Percentiles rank a stretch among this genome's conserved stretches.
Conservation (phyloP, 108 stramenopile species). For the Aureococcus anophagefferens region DNA sequence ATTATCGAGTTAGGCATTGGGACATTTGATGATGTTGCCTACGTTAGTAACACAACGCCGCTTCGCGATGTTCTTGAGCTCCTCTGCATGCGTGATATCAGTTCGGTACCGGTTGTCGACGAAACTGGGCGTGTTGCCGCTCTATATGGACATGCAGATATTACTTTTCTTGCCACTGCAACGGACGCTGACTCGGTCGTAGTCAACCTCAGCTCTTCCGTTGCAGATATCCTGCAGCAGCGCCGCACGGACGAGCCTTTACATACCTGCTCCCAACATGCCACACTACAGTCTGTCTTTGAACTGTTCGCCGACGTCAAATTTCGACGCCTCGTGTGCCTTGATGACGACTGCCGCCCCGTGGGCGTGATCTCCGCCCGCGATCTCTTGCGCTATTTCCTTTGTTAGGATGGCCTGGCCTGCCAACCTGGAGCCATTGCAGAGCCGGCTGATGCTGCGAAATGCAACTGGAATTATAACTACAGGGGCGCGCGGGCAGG, state of each 20-base stretch:
- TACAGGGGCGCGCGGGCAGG: too few relatives aligned
- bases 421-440: too few relatives aligned
- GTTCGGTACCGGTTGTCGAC: slow-evolving; percentile 74
- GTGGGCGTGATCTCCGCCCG: slow-evolving; percentile 72
- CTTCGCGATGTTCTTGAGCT: slow-evolving; percentile 66
- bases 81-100: slow-evolving; percentile 56
- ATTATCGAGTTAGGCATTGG: slow-evolving; percentile 81
- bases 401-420: too few relatives aligned
- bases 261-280: slow-evolving; percentile 61
- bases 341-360: slow-evolving; percentile 61
- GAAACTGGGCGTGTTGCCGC: slow-evolving; percentile 48
- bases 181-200: slow-evolving; percentile 80
- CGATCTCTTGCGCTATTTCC: slow-evolving; percentile 73
- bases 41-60: slow-evolving; percentile 55
- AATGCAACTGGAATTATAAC: too few relatives aligned
- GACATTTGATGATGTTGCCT: slow-evolving; percentile 71
- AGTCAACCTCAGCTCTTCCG: slow-evolving; percentile 61
- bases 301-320: slow-evolving; percentile 77
- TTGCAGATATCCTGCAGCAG: slow-evolving; percentile 59
- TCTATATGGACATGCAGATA: slow-evolving; percentile 72
- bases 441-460: too few relatives aligned
- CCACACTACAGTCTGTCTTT: slow-evolving; percentile 77
- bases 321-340: slow-evolving; percentile 71
- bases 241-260: slow-evolving; percentile 65
- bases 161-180: slow-evolving; percentile 78